Evolutionary conservation across 768 basidiomycete species (phyloP), one percentile per base, ranked within the genome.

Genomic region (Russula lepida): DNA sequence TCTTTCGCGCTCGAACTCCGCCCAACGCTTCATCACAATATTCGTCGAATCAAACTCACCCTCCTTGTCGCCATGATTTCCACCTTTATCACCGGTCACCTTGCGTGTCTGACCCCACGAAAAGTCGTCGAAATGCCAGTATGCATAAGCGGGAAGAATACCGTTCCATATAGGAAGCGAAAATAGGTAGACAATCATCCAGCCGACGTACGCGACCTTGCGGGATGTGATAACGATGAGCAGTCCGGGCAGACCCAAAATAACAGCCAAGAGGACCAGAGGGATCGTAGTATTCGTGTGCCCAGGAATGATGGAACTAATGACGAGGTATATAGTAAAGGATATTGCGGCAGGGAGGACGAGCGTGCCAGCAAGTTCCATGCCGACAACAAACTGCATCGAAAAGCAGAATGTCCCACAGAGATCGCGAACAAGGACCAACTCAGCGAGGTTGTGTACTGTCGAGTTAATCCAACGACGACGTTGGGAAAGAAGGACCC

Each of bases 341-440:
- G 91, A 84, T 76, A 98, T 98, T 64, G 97, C 95, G 43, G 95
- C 97, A 23, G 97, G 97, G 25, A 98, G 79, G 30, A 98, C 95
- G 64, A 99, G 81, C 3, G 97, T 98, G 71, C 95, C 95, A 63
- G 90, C 85, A 64, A 99, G 79, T 71, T 99, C 97, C 95, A 99
- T 99, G 71, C 89, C 94, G 37, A 95, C 92, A 67, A 98, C 93
- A 70, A 98, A 98, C 78, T 97, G 95, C 95, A 98, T 98, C 12
- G 92, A 95, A 83, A 99, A 98, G 78, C 97, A 99, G 86, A 98
- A 99, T 3, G 95, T 98, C 50, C 97, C 97, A 67, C 95, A 99
- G n/a, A 98, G 84, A 73, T 99, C 97, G 25, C 95, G 85, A 27
- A 99, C 95, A 53, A 98, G 81, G 33, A 98, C 74, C 60, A 99